These are phyloP conservation scores for Rubus idaeus DNA, from an alignment of 306 rosid species.

Conservation along the genomic window DNA sequence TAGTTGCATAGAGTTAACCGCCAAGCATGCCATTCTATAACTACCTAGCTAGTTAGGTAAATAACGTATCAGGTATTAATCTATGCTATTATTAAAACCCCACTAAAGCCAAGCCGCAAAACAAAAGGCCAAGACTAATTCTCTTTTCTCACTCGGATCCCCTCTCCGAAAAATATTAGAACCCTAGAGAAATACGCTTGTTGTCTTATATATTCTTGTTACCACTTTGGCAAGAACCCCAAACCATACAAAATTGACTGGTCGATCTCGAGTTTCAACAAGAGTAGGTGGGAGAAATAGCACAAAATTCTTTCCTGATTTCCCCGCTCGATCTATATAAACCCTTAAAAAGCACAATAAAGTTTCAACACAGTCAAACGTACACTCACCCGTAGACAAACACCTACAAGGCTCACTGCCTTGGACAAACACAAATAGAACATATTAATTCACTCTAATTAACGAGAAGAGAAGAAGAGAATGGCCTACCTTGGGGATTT, in stretches of 20 bases:
- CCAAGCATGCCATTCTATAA: neutral
- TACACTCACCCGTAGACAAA: neutral
- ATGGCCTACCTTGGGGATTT: slow-evolving; percentile 43
- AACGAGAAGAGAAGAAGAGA: neutral
- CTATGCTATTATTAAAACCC: neutral
- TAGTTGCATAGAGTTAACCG: neutral
- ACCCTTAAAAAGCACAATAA: neutral
- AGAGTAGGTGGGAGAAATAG: neutral
- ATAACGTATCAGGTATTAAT: neutral
- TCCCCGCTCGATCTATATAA: slow-evolving; percentile 16
- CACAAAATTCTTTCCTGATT: slow-evolving; percentile 3
- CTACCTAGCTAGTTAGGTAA: slow-evolving; percentile 10
- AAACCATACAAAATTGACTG: neutral
- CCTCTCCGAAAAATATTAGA: neutral
- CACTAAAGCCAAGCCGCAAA: neutral
- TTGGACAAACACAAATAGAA: neutral
- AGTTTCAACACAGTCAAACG: slow-evolving; percentile 13
- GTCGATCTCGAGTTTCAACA: slow-evolving; percentile 12
- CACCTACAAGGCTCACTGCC: neutral
- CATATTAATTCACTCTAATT: neutral
- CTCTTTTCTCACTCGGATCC: neutral
- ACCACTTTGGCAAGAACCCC: slow-evolving; percentile 15
- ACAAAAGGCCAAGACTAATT: neutral
- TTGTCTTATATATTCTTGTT: neutral
- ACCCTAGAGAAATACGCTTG: slow-evolving; percentile 3